These are phyloP conservation scores for Talaromyces nanjingensis DNA, from an alignment of 495 filamentous ascomycete species.

Conservation along the genomic window DNA sequence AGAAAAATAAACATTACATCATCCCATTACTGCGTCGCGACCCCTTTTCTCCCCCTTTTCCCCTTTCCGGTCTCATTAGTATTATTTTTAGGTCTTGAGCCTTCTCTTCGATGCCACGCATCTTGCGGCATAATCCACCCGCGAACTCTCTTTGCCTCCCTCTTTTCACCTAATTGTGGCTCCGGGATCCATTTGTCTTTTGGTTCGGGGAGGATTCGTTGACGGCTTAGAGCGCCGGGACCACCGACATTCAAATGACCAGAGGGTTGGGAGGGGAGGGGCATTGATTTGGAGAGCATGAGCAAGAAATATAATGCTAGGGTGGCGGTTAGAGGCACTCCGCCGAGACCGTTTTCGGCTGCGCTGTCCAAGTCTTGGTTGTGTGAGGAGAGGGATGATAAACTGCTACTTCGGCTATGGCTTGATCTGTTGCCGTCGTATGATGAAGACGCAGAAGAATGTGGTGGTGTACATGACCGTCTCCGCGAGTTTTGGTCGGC, in stretches of 20 bases:
- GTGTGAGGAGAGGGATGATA: conserved; percentile 7
- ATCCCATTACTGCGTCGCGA: background rate
- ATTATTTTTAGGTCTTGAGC: conserved; percentile 18
- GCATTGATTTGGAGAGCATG: conserved; percentile 74
- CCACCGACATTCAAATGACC: conserved; percentile 77
- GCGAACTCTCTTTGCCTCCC: conserved; percentile 71
- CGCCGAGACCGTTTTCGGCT: conserved; percentile 25
- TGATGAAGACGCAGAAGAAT: conserved; percentile 12
- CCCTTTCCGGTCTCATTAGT: background rate
- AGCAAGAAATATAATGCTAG: conserved; percentile 71
- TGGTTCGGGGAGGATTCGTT: conserved; percentile 54
- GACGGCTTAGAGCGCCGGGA: conserved; percentile 66
- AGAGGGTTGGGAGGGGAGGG: conserved; percentile 55
- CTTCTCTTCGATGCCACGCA: conserved; percentile 51
- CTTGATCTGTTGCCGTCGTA: background rate
- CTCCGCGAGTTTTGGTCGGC: background rate
- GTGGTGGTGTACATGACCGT: conserved; percentile 13
- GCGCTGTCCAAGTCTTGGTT: background rate
- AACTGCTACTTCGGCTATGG: background rate
- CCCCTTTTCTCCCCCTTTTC: background rate
- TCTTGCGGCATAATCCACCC: conserved; percentile 86
- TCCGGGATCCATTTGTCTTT: conserved; percentile 85
- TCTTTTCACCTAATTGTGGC: conserved; percentile 72
- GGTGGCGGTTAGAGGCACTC: conserved; percentile 58
- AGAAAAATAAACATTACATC: conserved; percentile 4